Percentiles rank a stretch among this genome's conserved stretches.
These are phyloP conservation scores for Aegilops sharonensis DNA, from an alignment of 176 grass and related monocot genomes.

Conservation along the genomic window DNA sequence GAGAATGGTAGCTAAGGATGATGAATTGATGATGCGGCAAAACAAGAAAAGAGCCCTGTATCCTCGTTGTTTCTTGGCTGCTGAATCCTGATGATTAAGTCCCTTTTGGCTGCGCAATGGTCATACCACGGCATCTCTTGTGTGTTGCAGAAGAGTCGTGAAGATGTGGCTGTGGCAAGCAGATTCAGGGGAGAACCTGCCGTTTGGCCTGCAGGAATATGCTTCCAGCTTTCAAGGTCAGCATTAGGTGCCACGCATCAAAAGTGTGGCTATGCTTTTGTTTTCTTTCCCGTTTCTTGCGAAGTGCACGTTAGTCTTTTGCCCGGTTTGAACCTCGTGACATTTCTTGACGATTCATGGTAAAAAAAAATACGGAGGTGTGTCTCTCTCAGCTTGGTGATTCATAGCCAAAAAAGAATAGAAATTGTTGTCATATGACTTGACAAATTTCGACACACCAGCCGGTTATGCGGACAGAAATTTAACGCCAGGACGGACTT, in stretches of 20 bases:
- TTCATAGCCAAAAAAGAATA: not conserved
- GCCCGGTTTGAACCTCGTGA: not conserved
- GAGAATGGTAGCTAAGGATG: no score
- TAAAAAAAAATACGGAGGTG: not conserved
- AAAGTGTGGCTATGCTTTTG: not conserved
- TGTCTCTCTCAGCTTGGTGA: not conserved
- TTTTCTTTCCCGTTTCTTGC: not conserved
- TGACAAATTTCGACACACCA: not conserved
- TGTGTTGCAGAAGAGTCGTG: not conserved
- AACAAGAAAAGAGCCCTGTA: not conserved
- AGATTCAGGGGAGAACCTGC: constrained; percentile 2
- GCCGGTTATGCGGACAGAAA: not conserved
- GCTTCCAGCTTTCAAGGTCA: constrained; percentile 6
- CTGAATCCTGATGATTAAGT: not conserved
- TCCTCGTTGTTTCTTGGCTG: not conserved
- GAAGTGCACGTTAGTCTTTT: not conserved
- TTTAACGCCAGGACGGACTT: not conserved
- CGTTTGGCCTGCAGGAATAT: constrained; percentile 21
- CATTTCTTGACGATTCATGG: no score
- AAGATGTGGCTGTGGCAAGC: not conserved
- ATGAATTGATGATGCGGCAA: not conserved
- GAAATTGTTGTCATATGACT: not conserved
- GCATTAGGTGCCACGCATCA: not conserved
- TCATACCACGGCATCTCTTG: not conserved
- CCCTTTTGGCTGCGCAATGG: not conserved